Base-by-base conservation (phyloP, 768 basidiomycete genomes). In the Kwoniella bestiolae region DNA sequence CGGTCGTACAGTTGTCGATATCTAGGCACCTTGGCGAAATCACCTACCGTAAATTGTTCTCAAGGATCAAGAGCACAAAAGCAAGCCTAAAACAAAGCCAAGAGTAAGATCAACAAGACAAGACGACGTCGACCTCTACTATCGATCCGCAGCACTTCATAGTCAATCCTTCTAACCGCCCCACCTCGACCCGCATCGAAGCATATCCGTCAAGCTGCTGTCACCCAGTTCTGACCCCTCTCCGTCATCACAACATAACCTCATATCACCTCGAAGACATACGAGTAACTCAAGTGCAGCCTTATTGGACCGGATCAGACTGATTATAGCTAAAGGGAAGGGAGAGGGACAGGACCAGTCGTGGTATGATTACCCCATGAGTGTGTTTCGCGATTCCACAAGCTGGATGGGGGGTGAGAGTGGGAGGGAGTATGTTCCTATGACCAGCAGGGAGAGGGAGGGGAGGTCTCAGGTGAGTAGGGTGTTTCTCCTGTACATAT, bases 381-480 rank as follows among this genome's bases (percentile, higher is more conserved):
- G 38, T 16, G 38, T 41, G 5, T 41, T 41, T 41, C 38, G 38
- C 12, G 38, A 41, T 41, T 41, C 38, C 14, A n/a, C n/a, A n/a
- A n/a, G n/a, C n/a, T 41, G 38, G 38, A 14, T 41, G 38, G 38
- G 38, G 12, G 38, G 38, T 25, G 56, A 34, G 45, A 47, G 52
- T 41, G 31, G 29, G 44, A 57, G 63, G 26, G 63, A 65, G 32
- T 65, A 65, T 58, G 63, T 65, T 14, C 63, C 63, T 2, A 65
- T 65, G 63, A 50, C 63, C 4, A 35, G 18, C 31, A 23, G 47
- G 23, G 60, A 50, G 16, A 53, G 61, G 23, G 52, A 55, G 23
- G 52, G 25, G 50, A 61, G 47, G 21, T 35, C 50, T 26, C 46
- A 45, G 46, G 53, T 44, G 55, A 49, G 62, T 23, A 0, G 11